A percentile compares a stretch with the other conserved stretches of the same genome.
Evolutionary conservation across 495 filamentous ascomycete genomes (phyloP).

Genomic region (Neurospora intermedia): DNA sequence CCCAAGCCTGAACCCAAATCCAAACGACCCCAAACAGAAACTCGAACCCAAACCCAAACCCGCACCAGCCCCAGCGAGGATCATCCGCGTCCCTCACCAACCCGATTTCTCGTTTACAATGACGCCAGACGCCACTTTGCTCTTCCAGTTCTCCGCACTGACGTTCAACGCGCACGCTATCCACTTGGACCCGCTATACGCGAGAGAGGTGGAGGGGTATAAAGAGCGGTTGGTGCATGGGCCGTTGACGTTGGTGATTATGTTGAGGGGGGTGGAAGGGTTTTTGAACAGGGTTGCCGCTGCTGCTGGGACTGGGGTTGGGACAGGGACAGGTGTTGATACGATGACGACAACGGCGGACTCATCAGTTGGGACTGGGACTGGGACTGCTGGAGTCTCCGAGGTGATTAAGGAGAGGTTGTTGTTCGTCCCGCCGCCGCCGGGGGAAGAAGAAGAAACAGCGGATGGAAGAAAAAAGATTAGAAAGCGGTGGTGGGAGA

Average conservation of each 20-base stretch:
- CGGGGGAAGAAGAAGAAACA: not conserved
- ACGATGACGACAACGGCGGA: no score
- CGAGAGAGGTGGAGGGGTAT: constrained; percentile 60
- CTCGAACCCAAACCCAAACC: no score
- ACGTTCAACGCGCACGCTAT: constrained; percentile 82
- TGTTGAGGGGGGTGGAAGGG: constrained; percentile 51
- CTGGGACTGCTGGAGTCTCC: not conserved
- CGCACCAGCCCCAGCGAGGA: not conserved
- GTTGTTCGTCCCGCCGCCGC: not conserved
- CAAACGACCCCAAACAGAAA: not conserved
- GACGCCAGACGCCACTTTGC: constrained; percentile 49
- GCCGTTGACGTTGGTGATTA: constrained; percentile 64
- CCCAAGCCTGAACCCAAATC: not conserved
- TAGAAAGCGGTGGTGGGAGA: constrained; percentile 6
- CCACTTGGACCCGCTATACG: constrained; percentile 68
- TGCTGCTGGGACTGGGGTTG: not conserved
- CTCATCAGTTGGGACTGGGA: not conserved
- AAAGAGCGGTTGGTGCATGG: constrained; percentile 72
- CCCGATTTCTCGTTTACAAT: constrained; percentile 53
- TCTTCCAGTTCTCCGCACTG: constrained; percentile 78
- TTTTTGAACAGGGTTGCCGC: not conserved
- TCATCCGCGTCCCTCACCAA: constrained; percentile 10
- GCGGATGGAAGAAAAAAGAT: constrained; percentile 3
- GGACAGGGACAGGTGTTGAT: not conserved
- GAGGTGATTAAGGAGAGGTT: not conserved